Percentiles rank a stretch among this genome's conserved stretches.
These are phyloP conservation scores for Pythium aquatile DNA, from an alignment of 352 stramenopile species.

Conservation along the genomic window DNA sequence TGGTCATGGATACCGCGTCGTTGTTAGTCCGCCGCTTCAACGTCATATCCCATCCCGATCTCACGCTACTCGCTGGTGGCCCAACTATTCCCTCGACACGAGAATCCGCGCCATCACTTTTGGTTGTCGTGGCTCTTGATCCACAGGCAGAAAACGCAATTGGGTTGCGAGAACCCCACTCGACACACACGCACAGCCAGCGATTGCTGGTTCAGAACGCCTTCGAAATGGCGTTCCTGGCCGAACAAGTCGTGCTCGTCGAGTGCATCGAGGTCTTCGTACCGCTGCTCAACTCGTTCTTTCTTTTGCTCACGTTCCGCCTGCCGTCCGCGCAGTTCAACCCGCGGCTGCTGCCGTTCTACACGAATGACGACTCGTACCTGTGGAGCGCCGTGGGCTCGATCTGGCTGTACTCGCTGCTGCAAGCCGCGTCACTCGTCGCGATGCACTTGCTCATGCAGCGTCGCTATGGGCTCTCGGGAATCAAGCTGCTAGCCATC, in stretches of 20 bases:
- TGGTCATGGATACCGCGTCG: neutral
- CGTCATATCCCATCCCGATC: neutral
- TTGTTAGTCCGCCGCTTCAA: neutral
- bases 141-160: neutral
- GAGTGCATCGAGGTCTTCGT: constrained; percentile 26
- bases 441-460: constrained; percentile 9
- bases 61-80: neutral
- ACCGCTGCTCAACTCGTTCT: constrained; percentile 19
- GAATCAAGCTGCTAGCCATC: constrained; percentile 8
- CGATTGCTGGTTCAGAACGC: constrained; percentile 14
- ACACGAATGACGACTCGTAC: neutral
- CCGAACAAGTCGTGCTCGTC: constrained; percentile 19
- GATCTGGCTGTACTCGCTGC: constrained; percentile 14
- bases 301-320: constrained; percentile 6
- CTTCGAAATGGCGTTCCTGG: constrained; percentile 3
- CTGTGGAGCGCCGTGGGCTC: neutral
- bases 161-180: neutral
- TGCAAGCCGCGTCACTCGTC: constrained; percentile 12
- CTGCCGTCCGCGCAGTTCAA: constrained; percentile 15
- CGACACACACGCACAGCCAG: neutral
- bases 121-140: too few relatives aligned
- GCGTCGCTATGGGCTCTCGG: constrained; percentile 14
- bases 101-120: neutral
- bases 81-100: too few relatives aligned
- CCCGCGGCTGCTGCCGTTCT: constrained; percentile 4